phyloP scores from a whole-genome alignment of 805 yeast genomes.

The Wickerhamomyces silvicola region DNA sequence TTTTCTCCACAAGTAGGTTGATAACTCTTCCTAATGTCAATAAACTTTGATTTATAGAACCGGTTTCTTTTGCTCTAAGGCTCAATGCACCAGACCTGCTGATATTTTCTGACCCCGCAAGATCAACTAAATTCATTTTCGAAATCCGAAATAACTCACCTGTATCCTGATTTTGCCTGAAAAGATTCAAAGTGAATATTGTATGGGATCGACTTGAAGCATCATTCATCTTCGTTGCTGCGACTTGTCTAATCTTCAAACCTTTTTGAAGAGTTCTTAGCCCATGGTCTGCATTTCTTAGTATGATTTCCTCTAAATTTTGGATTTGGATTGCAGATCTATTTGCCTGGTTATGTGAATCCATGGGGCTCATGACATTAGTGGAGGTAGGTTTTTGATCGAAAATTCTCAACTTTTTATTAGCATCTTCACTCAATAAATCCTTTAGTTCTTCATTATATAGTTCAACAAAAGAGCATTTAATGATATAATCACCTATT shows the following conservation, averaged over 20 bases:
- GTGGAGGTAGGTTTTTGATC: conserved; percentile 28
- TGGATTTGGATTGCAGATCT: conserved; percentile 44
- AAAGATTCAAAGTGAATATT: conserved; percentile 58
- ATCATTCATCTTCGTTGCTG: conserved; percentile 69
- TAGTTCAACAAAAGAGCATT: conserved; percentile 75
- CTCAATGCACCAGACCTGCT: conserved; percentile 81
- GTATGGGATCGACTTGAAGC: conserved; percentile 73
- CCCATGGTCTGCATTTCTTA: conserved; percentile 51
- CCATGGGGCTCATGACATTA: conserved; percentile 1
- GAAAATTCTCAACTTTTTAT: conserved; percentile 47
- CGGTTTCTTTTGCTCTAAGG: conserved; percentile 88
- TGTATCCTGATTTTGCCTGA: conserved; percentile 36
- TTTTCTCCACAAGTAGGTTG: conserved; percentile 58
- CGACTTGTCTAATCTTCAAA: conserved; percentile 53
- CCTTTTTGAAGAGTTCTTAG: conserved; percentile 51
- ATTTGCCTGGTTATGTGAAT: conserved; percentile 4
- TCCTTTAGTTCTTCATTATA: conserved; percentile 85
- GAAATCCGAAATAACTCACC: conserved; percentile 47
- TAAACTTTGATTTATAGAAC: conserved; percentile 83
- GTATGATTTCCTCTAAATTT: conserved; percentile 56
- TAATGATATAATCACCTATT: conserved; percentile 53
- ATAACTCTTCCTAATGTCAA: conserved; percentile 87
- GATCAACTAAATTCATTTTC: conserved; percentile 82
- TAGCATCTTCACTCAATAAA: conserved; percentile 39
- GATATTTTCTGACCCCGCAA: conserved; percentile 94